Base-by-base conservation (phyloP, 208 protist species). In the Phytomonas sp. region DNA sequence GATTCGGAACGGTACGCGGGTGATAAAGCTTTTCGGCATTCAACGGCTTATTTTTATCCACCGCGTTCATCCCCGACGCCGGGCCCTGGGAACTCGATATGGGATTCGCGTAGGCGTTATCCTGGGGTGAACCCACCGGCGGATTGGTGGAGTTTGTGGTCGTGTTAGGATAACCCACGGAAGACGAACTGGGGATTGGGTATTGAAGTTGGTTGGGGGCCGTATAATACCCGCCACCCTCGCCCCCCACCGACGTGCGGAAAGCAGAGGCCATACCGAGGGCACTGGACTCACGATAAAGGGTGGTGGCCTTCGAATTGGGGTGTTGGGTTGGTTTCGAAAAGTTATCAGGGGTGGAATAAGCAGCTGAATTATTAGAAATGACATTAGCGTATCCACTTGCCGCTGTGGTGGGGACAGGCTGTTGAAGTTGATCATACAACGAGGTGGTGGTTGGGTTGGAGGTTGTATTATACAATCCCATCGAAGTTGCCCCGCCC, bases 1-100 rank as follows among this genome's bases (percentile, higher is more conserved):
- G 79, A 19, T 71, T 60, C 36, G 71, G 71, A 26, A 62, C 59
- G 42, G 62, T 70, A 62, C 71, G 64, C 5, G 70, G 45, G 45
- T 56, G 45, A 23, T 1, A 26, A 4, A 56, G 26, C 19, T 56
- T 56, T 56, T 23, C 45, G 45, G 19, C 7, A n/a, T 40, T 52
- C 34, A n/a, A 64, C 31, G 32, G 8, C 64, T 60, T 64, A 10
- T 26, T n/a, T 45, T 52, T 40, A 37, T 37, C 40, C 16, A 19
- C n/a, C 3, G 11, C 33, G 30, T 29, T 45, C 45, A 56, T 16
- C 45, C 26, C 45, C 30, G 40, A 4, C 29, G 29, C 12, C 45
- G 45, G 45, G 45, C 0, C 26, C 45, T 1, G 10, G 45, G 0
- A 56, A 26, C 7, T 5, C 16, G 45, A 56, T 6, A 5, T 26